phyloP scores from a whole-genome alignment of 83 land plant genomes.

The Diphasiastrum complanatum region DNA sequence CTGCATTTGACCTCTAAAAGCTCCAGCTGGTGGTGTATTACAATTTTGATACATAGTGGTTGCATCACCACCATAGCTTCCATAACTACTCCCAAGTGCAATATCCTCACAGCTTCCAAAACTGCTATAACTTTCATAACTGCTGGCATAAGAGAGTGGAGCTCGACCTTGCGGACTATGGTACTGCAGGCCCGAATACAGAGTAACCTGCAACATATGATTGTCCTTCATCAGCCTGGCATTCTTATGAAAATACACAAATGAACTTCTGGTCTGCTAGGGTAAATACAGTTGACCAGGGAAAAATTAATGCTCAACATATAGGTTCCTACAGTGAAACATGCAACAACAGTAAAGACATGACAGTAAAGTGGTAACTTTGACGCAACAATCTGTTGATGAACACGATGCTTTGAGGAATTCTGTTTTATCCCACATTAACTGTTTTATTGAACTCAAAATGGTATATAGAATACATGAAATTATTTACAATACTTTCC shows the following conservation, averaged over 20 bases:
- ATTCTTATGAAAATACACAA: not conserved
- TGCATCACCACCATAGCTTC: conserved; percentile 56
- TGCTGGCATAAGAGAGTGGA: conserved; percentile 54
- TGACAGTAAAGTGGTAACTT: too few species aligned
- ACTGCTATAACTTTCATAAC: conserved; percentile 90
- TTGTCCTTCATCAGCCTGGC: conserved; percentile 24
- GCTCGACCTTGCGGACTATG: conserved; percentile 23
- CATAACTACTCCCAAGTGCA: conserved; percentile 61
- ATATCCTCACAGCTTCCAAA: conserved; percentile 72
- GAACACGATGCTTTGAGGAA: too few species aligned
- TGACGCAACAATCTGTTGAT: too few species aligned
- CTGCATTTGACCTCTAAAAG: conserved; percentile 24
- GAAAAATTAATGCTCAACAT: too few species aligned
- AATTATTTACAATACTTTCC: too few species aligned
- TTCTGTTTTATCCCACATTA: too few species aligned
- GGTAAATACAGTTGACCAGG: too few species aligned
- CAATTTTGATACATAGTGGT: conserved; percentile 26
- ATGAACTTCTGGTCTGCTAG: not conserved
- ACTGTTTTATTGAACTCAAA: too few species aligned
- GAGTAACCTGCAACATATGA: conserved; percentile 27
- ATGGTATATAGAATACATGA: too few species aligned
- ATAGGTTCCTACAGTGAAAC: too few species aligned
- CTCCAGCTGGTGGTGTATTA: conserved; percentile 34
- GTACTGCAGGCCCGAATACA: conserved; percentile 46
- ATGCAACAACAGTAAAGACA: too few species aligned